phyloP scores from a whole-genome alignment of 2,329 filamentous ascomycete genomes.

The Colletotrichum sp. region DNA sequence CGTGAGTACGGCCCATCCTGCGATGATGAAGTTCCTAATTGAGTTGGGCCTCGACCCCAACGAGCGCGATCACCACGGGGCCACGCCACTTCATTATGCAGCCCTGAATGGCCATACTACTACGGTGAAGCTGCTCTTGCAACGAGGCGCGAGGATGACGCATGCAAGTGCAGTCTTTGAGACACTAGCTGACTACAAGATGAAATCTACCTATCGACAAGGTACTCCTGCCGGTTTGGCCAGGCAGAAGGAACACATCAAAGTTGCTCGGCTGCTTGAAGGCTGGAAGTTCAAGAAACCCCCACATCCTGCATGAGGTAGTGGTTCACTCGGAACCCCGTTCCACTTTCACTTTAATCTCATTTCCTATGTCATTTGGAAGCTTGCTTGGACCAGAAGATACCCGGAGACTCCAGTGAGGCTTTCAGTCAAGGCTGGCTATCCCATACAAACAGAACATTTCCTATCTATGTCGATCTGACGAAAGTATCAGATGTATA shows the following conservation, averaged over 20 bases:
- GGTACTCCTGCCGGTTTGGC: constrained; percentile 27
- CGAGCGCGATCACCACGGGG: constrained; percentile 25
- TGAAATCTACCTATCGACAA: constrained; percentile 23
- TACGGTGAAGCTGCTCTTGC: constrained; percentile 30
- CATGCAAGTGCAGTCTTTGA: constrained; percentile 26
- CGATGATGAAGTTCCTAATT: constrained; percentile 25
- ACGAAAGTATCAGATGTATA: background rate
- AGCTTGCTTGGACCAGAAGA: background rate
- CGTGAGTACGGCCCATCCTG: constrained; percentile 18
- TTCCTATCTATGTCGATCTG: background rate
- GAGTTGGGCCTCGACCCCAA: constrained; percentile 23
- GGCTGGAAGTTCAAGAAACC: constrained; percentile 16
- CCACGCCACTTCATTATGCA: constrained; percentile 29
- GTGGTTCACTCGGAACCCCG: background rate
- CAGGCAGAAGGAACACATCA: constrained; percentile 22
- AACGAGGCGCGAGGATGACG: constrained; percentile 21
- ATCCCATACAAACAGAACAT: background rate
- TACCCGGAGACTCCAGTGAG: background rate
- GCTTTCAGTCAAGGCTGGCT: background rate
- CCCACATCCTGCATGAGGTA: background rate
- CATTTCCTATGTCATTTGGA: background rate
- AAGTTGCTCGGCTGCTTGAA: constrained; percentile 20
- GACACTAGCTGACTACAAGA: constrained; percentile 20
- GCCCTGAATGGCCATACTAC: constrained; percentile 23
- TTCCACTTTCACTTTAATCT: background rate